Conservation (phyloP, 306 rosid species). For the Abrus precatorius region DNA sequence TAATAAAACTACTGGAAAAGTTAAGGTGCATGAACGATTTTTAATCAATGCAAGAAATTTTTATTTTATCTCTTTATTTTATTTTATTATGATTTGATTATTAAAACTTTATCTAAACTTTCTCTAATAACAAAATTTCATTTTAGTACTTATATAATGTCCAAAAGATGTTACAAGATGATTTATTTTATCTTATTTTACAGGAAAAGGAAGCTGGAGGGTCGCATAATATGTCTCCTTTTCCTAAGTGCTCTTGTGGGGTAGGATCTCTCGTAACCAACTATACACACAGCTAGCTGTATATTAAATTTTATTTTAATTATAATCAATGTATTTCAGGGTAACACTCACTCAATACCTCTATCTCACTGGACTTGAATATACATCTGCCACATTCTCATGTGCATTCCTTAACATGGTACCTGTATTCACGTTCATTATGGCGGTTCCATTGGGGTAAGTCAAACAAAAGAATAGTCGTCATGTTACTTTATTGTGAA, state of each 20-base stretch:
- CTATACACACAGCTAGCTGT: neutral
- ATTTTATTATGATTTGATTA: neutral
- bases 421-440: conserved; percentile 77
- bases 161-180: neutral
- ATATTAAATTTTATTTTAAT: neutral
- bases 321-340: conserved; percentile 56
- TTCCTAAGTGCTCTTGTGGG: conserved; percentile 84
- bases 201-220: conserved; percentile 66
- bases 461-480: neutral
- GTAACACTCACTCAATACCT: conserved; percentile 68
- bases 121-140: neutral
- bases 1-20: too few species aligned
- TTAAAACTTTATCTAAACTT: neutral
- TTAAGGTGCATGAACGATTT: neutral
- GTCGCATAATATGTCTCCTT: conserved; percentile 61
- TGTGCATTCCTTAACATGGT: conserved; percentile 90
- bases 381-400: conserved; percentile 79
- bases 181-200: neutral
- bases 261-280: conserved; percentile 51
- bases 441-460: conserved; percentile 86
- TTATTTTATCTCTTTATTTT: neutral
- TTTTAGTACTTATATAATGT: neutral
- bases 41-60: neutral
- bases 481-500: neutral
- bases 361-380: conserved; percentile 77